These are phyloP conservation scores for Citrus glauca DNA, from an alignment of 345 rosid genomes.

Conservation along the genomic window DNA sequence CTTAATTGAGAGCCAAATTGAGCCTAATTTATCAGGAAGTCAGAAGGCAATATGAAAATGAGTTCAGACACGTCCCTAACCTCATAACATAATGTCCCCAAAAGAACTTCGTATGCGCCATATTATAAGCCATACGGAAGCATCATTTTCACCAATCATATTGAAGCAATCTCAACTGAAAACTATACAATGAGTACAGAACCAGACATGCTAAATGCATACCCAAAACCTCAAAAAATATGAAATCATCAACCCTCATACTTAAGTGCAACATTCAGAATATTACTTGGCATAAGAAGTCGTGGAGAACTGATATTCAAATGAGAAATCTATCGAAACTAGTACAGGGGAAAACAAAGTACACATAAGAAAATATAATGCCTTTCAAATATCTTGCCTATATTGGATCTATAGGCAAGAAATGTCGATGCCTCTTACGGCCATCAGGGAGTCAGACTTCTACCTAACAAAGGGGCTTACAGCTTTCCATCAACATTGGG, in stretches of 20 bases:
- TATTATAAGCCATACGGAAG: not conserved
- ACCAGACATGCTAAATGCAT: no score
- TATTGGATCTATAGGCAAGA: slow-evolving; percentile 69
- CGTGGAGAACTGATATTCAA: not conserved
- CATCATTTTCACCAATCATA: not conserved
- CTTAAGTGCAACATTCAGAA: not conserved
- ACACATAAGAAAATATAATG: not conserved
- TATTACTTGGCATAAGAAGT: not conserved
- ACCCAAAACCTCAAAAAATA: not conserved
- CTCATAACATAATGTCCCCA: no score
- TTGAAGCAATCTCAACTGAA: not conserved
- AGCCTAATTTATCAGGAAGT: not conserved
- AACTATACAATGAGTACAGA: not conserved
- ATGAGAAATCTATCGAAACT: not conserved
- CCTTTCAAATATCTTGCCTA: slow-evolving; percentile 38
- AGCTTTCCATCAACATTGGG: slow-evolving; percentile 66
- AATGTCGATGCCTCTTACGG: slow-evolving; percentile 76
- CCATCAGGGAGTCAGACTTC: slow-evolving; percentile 94
- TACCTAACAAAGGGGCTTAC: slow-evolving; percentile 58
- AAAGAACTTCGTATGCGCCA: no score
- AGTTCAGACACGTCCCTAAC: no score
- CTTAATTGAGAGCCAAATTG: not conserved
- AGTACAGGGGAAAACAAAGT: not conserved
- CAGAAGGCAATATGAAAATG: not conserved
- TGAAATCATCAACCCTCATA: not conserved